Evolutionary conservation across 2,329 filamentous ascomycete species (phyloP).

Genomic region (Periglandula ipomoeae): DNA sequence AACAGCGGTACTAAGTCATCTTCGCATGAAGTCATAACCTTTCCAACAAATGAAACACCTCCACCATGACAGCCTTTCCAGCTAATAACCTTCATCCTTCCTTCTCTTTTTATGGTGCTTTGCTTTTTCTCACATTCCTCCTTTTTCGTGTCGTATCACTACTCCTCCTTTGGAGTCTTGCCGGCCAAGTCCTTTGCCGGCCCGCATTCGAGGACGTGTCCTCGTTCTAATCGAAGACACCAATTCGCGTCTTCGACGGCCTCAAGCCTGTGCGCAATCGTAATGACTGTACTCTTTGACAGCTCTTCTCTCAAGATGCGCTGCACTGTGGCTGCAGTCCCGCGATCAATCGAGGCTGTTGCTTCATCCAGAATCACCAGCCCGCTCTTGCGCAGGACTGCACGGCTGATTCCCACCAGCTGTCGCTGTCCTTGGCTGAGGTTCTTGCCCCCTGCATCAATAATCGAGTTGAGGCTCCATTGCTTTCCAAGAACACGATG

Average conservation of each 20-base stretch:
- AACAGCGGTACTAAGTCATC: too few relatives aligned
- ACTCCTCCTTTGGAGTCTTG: not conserved
- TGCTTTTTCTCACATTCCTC: not conserved
- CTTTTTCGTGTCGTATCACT: not conserved
- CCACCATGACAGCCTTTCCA: too few relatives aligned
- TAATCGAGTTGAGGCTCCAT: constrained; percentile 38
- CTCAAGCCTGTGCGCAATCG: constrained; percentile 56
- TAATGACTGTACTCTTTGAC: constrained; percentile 49
- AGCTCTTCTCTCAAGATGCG: constrained; percentile 47
- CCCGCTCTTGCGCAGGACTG: constrained; percentile 49
- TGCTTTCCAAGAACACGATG: constrained; percentile 46
- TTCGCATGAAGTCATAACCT: too few relatives aligned
- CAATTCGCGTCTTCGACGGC: constrained; percentile 51
- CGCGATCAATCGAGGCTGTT: constrained; percentile 52
- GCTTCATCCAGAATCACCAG: constrained; percentile 57
- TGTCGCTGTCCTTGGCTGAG: constrained; percentile 55
- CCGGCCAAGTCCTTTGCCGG: constrained; percentile 19
- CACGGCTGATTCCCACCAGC: constrained; percentile 50
- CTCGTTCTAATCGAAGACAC: constrained; percentile 43
- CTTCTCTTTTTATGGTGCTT: not conserved
- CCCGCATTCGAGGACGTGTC: constrained; percentile 40
- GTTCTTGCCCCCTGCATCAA: constrained; percentile 53
- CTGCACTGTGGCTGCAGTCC: constrained; percentile 50
- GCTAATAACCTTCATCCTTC: not conserved
- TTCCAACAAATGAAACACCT: too few relatives aligned